Percentiles rank a stretch among this genome's conserved stretches.
These are phyloP conservation scores for Saccharomycopsis sp. DNA, from an alignment of 805 yeast genomes.

Conservation along the genomic window DNA sequence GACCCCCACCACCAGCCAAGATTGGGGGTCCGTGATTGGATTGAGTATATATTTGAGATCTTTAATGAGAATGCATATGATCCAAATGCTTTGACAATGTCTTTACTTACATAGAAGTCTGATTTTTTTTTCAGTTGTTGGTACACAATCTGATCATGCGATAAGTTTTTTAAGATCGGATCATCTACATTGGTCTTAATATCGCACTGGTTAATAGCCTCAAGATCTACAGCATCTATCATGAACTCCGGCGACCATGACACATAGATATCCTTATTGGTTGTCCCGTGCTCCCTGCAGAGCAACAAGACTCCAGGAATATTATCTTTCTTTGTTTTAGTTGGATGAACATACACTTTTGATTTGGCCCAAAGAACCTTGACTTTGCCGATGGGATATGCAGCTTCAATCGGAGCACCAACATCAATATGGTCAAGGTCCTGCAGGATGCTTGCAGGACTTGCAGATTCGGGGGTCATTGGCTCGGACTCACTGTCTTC, in stretches of 20 bases:
- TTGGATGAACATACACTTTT: conserved; percentile 80
- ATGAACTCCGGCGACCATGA: conserved; percentile 64
- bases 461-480: neutral
- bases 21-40: conserved; percentile 80
- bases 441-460: neutral
- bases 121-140: neutral
- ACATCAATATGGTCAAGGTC: neutral
- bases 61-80: conserved; percentile 67
- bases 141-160: conserved; percentile 1
- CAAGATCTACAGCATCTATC: conserved; percentile 26
- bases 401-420: too few species aligned
- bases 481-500: neutral
- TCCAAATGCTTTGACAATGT: conserved; percentile 21
- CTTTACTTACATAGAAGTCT: conserved; percentile 12
- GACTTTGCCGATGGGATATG: conserved; percentile 23
- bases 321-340: conserved; percentile 66
- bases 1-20: conserved; percentile 93
- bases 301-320: conserved; percentile 71
- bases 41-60: conserved; percentile 57
- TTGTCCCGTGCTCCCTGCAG: conserved; percentile 43
- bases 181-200: conserved; percentile 16
- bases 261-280: conserved; percentile 51
- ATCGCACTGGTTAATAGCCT: conserved; percentile 32
- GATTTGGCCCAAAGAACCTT: conserved; percentile 43
- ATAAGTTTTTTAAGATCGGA: neutral